Evolutionary conservation across 2,329 filamentous ascomycete species (phyloP).

Genomic region (Botryotinia globosa): DNA sequence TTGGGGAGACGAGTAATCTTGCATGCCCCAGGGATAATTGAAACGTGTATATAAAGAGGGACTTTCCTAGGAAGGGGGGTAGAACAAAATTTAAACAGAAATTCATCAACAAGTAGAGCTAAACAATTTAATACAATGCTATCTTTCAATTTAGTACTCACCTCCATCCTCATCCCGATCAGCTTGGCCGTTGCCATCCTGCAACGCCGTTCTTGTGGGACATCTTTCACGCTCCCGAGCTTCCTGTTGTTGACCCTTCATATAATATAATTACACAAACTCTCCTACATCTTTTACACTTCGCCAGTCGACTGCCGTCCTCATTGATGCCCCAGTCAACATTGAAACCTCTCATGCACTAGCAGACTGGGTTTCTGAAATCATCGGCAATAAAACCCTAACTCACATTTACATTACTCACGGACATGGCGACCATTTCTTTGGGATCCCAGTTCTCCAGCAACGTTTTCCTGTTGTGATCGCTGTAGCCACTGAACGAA

Average conservation of each 20-base stretch:
- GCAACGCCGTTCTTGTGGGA: background rate
- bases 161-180: background rate
- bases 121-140: background rate
- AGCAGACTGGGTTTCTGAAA: conserved; percentile 40
- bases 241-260: background rate
- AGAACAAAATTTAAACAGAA: background rate
- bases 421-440: conserved; percentile 44
- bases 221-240: background rate
- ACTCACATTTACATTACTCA: conserved; percentile 43
- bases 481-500: conserved; percentile 1
- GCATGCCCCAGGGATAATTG: background rate
- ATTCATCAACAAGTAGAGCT: background rate
- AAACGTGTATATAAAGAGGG: background rate
- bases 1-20: too few species aligned
- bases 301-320: background rate
- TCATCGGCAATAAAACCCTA: conserved; percentile 34
- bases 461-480: conserved; percentile 36
- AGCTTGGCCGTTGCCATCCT: background rate
- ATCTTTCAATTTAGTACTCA: background rate
- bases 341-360: conserved; percentile 27
- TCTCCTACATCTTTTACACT: conserved; percentile 5
- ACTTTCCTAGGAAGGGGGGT: too few species aligned
- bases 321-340: conserved; percentile 4
- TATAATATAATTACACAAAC: conserved; percentile 1
- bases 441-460: conserved; percentile 37